phyloP scores from a whole-genome alignment of 176 grass and related monocot species.

The Sorghum bicolor region Sorghum_bicolor_NCBIv3 NC_012873.2:4139501-4140000 shows the following conservation, averaged over 20 bases:
- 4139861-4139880: slow-evolving; percentile 62
- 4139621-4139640: slow-evolving; percentile 79
- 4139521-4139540: slow-evolving; percentile 95
- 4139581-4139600: slow-evolving; percentile 69
- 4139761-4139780: slow-evolving; percentile 68
- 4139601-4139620: slow-evolving; percentile 81
- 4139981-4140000: slow-evolving; percentile 1
- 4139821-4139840: slow-evolving; percentile 80
- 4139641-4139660: slow-evolving; percentile 39
- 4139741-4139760: slow-evolving; percentile 75
- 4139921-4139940: slow-evolving; percentile 52
- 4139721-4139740: slow-evolving; percentile 58
- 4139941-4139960: slow-evolving; percentile 27
- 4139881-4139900: slow-evolving; percentile 67
- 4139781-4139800: slow-evolving; percentile 79
- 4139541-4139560: slow-evolving; percentile 65
- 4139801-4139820: slow-evolving; percentile 69
- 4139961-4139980: slow-evolving; percentile 13
- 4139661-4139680: slow-evolving; percentile 30
- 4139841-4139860: slow-evolving; percentile 76
- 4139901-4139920: slow-evolving; percentile 82
- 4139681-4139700: slow-evolving; percentile 26
- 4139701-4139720: slow-evolving; percentile 48
- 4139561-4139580: slow-evolving; percentile 70
- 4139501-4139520: slow-evolving; percentile 72